Evolutionary conservation across 2,329 filamentous ascomycete species (phyloP).

Genomic region (Epichloe elymi): DNA sequence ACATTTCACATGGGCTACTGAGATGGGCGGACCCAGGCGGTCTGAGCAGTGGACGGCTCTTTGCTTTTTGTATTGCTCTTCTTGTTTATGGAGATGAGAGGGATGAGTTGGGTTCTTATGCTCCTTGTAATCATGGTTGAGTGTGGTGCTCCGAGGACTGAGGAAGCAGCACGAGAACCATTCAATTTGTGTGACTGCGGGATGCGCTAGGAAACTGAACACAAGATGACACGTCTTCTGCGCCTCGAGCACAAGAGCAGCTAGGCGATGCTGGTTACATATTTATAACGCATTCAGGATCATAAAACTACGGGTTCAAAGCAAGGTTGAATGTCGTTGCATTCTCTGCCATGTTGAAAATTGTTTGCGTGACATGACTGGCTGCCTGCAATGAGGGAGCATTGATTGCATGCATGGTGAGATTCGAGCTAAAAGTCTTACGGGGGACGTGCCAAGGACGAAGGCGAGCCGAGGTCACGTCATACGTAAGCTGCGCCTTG

Average conservation of each 20-base stretch:
- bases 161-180: background rate
- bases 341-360: background rate
- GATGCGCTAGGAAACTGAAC: background rate
- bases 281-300: background rate
- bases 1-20: background rate
- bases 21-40: conserved; percentile 19
- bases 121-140: conserved; percentile 4
- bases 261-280: background rate
- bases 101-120: conserved; percentile 5
- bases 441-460: too few species aligned
- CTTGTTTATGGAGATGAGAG: background rate
- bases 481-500: too few species aligned
- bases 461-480: too few species aligned
- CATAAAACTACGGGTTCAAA: background rate
- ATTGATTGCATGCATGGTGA: too few species aligned
- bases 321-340: background rate
- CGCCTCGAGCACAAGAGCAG: background rate
- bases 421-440: too few species aligned
- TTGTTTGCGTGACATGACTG: background rate
- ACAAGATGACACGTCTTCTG: background rate
- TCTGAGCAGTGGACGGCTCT: conserved; percentile 10
- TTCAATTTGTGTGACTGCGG: background rate
- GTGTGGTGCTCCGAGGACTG: background rate
- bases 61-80: background rate
- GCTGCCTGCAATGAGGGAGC: too few species aligned